Base-by-base conservation (phyloP, 108 stramenopile species). In the Mediolabrus comicus region DNA sequence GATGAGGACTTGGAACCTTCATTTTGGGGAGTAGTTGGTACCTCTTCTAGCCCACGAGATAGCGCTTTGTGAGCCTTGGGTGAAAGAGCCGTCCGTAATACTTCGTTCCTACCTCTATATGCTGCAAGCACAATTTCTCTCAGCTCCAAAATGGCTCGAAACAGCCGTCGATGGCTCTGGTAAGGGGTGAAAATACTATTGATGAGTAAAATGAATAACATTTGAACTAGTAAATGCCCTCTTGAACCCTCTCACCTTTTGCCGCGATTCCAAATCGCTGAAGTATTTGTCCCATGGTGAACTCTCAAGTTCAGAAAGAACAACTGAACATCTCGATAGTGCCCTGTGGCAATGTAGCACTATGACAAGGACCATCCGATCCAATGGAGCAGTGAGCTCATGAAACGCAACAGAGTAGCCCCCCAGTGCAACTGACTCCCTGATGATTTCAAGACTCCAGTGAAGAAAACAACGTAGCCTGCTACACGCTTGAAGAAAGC, bases 341-440 rank as follows among this genome's bases (percentile, higher is more conserved):
- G 89, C 83, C 28, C 84, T 71, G 70, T 92, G 94, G 53, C 84
- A 86, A 49, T 89, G 89, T 25, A 95, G 58, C 25, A 89, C 84
- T 32, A 86, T 73, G 16, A 82, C 88, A 24, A 92, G 71, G 25
- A 89, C 71, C 38, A 95, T 52, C 9, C 88, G 46, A 65, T 94
- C 92, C 24, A 89, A 66, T 14, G 79, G 80, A 9, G 81, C 85
- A 13, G 86, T 84, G 3, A 83, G 59, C 65, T 89, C 85, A 33
- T 86, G 75, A 72, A 86, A 89, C 0, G 92, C 81, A 1, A 70
- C 68, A 22, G 82, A 81, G 53, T 83, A 84, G 43, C 87, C 86
- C 3, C 85, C 92, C 27, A 88, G 56, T 16, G 87, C 86, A 24
- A 83, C 84, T 19, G 86, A 83, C 31, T 92, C 87, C 49, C 86